These are phyloP conservation scores for Tetrahymena malaccensis DNA, from an alignment of 73 alveolate species.

Conservation along the genomic window DNA sequence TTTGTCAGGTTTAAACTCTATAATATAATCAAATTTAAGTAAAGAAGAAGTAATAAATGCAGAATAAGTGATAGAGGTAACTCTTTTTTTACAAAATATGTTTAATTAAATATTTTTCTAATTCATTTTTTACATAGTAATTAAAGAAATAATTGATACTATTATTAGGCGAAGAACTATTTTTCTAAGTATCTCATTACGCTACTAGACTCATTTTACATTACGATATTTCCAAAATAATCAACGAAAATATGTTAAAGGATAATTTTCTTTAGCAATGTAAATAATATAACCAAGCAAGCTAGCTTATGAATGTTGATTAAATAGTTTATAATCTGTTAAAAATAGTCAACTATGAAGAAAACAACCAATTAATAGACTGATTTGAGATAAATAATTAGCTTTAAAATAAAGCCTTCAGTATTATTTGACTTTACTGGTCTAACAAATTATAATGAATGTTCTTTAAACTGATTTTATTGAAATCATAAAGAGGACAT, in stretches of 20 bases:
- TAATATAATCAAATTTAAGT: not conserved
- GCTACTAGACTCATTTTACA: not conserved
- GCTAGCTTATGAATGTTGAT: not conserved
- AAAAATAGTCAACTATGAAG: not conserved
- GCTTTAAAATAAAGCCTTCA: not conserved
- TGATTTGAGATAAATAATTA: not conserved
- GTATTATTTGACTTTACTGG: not conserved
- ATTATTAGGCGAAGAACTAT: not conserved
- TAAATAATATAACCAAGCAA: not conserved
- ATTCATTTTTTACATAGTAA: not conserved
- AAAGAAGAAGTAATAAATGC: not conserved
- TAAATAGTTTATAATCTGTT: not conserved
- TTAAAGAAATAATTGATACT: not conserved
- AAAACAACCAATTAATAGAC: not conserved
- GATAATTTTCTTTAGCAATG: not conserved
- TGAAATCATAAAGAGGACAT: not conserved
- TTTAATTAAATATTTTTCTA: not conserved
- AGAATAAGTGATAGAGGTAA: not conserved
- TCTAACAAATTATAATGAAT: not conserved
- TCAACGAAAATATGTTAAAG: not conserved
- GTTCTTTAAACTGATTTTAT: not conserved
- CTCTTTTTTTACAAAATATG: not conserved
- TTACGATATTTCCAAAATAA: not conserved
- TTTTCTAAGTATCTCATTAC: not conserved
- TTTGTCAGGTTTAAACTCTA: not conserved